phyloP scores from a whole-genome alignment of 768 basidiomycete genomes.

The Dacryopinax spathularia region DNA sequence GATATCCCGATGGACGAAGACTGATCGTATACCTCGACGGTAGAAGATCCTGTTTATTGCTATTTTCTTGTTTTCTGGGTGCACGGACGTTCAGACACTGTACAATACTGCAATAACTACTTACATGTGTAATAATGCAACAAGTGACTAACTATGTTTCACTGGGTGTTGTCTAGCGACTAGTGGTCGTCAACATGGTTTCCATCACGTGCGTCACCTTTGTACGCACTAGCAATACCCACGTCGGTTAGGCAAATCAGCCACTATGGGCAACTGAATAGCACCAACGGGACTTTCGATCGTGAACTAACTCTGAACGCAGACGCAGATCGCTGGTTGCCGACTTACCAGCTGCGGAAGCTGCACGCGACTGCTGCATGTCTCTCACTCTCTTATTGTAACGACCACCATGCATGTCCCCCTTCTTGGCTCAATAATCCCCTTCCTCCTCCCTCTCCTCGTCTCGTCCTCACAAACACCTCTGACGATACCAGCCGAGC shows the following conservation, averaged over 20 bases:
- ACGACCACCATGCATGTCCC: conserved; percentile 19
- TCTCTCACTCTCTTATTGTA: background rate
- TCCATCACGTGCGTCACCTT: too few relatives aligned
- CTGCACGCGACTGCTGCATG: background rate
- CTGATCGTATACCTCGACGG: background rate
- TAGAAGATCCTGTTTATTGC: background rate
- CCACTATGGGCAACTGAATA: too few relatives aligned
- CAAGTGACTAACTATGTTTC: too few relatives aligned
- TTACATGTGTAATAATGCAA: background rate
- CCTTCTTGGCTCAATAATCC: conserved; percentile 12
- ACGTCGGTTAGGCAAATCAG: too few relatives aligned
- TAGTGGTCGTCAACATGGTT: too few relatives aligned
- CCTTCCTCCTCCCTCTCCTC: conserved; percentile 13
- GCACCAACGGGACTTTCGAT: too few relatives aligned
- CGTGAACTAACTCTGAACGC: too few relatives aligned
- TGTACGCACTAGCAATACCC: too few relatives aligned
- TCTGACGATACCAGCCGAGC: background rate
- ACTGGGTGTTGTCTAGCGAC: too few relatives aligned
- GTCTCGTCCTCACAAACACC: conserved; percentile 9
- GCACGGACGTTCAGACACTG: background rate
- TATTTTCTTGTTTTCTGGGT: background rate
- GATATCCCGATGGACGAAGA: conserved; percentile 3
- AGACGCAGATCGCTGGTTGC: too few relatives aligned
- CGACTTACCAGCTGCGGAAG: too few relatives aligned
- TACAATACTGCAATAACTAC: background rate